Conservation (phyloP, 2,329 filamentous ascomycete species). For the Fusarium subtropicale region DNA sequence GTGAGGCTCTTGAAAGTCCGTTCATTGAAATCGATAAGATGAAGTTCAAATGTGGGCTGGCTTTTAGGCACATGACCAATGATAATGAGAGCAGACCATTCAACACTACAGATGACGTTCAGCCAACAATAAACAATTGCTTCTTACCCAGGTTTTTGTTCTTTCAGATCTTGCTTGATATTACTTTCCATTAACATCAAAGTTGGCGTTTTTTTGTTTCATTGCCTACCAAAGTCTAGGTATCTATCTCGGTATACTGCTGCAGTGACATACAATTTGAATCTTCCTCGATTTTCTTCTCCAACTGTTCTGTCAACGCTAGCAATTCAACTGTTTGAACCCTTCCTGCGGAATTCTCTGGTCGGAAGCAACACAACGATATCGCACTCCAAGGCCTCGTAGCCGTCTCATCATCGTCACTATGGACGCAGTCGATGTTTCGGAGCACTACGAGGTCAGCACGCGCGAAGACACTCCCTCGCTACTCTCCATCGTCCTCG, state of each 20-base stretch:
- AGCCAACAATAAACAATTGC: not conserved
- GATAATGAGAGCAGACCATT: slow-evolving; percentile 28
- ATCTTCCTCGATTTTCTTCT: slow-evolving; percentile 17
- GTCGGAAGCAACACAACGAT: not conserved
- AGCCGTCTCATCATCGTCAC: slow-evolving; percentile 46
- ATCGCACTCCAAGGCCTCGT: slow-evolving; percentile 47
- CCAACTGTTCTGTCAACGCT: not conserved
- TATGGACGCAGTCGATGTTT: slow-evolving; percentile 68
- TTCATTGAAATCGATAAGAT: slow-evolving; percentile 19
- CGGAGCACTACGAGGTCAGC: slow-evolving; percentile 69
- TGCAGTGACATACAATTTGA: slow-evolving; percentile 4
- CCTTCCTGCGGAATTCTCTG: not conserved
- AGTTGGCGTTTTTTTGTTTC: slow-evolving; percentile 11
- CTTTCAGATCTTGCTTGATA: not conserved
- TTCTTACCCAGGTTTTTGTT: not conserved
- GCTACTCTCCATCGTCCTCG: slow-evolving; percentile 89
- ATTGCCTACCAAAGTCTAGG: not conserved
- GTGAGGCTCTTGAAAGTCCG: slow-evolving; percentile 11
- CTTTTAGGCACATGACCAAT: slow-evolving; percentile 25
- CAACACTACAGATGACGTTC: slow-evolving; percentile 28
- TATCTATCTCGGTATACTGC: not conserved
- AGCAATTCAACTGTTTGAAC: not conserved
- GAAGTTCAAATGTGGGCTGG: slow-evolving; percentile 15
- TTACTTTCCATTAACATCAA: not conserved
- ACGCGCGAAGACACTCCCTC: slow-evolving; percentile 74